Evolutionary conservation across 495 filamentous ascomycete species (phyloP), one percentile per base, ranked within the genome.

Genomic region (Clavariopsis aquatica): DNA sequence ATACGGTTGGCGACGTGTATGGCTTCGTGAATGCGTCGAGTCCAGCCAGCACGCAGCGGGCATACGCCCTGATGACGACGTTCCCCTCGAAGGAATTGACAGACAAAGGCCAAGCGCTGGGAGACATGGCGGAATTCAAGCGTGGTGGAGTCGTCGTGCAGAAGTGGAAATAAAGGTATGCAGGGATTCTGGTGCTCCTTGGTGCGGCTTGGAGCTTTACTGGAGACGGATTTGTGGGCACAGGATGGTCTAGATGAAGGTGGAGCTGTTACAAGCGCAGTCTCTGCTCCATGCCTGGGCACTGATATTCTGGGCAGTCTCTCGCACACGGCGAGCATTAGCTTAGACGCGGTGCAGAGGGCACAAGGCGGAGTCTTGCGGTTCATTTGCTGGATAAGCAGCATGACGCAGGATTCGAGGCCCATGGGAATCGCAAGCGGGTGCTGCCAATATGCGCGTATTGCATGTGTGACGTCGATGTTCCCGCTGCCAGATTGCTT

Each of bases 71-170:
- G 57, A 93, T 96, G 73, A 98, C 94, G 1, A 98, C 95, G 0
- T 98, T 98, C 75, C 94, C 95, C 1, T 96, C 87, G 76, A 96
- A 92, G 77, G 93, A 98, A 69, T 83, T 97, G 54, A 88, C 79
- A 20, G 92, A 98, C 62, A 85, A 87, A 73, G 75, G 69, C 0
- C 77, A 77, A 60, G 84, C 83, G 5, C 74, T 97, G 41, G 90
- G 89, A 1, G 91, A 96, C 34, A 78, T 96, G 75, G 70, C 85
- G 0, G 92, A 96, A 57, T 93, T 96, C 78, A 95, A 92, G 75
- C 78, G 86, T 17, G 86, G 86, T 43, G 92, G 92, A 24, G 90
- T 89, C 5, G 87, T 93, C 34, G 89, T 97, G 56, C 92, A 96
- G 72, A 96, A 95, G 78, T 95, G 91, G 91, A 78, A 62, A 34